These are phyloP conservation scores for Fusarium oxysporum DNA, from an alignment of 2,329 filamentous ascomycete species.

Conservation along the genomic window DNA sequence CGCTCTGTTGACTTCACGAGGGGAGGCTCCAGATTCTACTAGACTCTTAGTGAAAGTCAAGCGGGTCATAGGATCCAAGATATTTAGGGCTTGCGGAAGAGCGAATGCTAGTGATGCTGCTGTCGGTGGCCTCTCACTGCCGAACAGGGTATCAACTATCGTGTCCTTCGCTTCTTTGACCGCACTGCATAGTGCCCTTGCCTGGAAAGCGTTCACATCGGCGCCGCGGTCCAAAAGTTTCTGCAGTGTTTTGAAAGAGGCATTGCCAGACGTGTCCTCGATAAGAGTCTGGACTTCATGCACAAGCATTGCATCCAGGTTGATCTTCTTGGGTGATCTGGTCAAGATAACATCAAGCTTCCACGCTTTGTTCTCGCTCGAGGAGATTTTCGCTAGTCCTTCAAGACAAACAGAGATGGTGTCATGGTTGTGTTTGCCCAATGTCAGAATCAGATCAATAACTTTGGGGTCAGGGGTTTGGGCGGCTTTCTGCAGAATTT, in stretches of 20 bases:
- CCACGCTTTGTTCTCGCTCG: constrained; percentile 58
- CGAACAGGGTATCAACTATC: constrained; percentile 63
- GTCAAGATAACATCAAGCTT: constrained; percentile 63
- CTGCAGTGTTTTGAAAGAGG: constrained; percentile 58
- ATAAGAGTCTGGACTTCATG: constrained; percentile 63
- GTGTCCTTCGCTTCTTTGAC: constrained; percentile 59
- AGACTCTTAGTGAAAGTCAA: constrained; percentile 63
- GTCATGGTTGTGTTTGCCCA: constrained; percentile 58
- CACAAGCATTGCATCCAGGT: constrained; percentile 59
- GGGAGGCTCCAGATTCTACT: constrained; percentile 61
- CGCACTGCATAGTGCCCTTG: constrained; percentile 62
- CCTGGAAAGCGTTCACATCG: constrained; percentile 65
- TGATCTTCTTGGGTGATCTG: constrained; percentile 56
- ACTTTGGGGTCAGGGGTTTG: constrained; percentile 60
- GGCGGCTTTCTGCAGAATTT: constrained; percentile 56
- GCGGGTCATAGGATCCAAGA: constrained; percentile 63
- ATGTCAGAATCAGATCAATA: constrained; percentile 59
- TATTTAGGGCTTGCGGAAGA: constrained; percentile 64
- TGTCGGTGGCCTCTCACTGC: constrained; percentile 50
- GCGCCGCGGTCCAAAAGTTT: constrained; percentile 63
- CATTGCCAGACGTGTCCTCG: constrained; percentile 51
- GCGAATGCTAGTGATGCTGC: constrained; percentile 60
- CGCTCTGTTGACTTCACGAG: constrained; percentile 62
- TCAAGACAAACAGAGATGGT: constrained; percentile 59
- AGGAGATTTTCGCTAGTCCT: constrained; percentile 56